Evolutionary conservation across 2,329 filamentous ascomycete genomes (phyloP).

Genomic region (Fusarium compactum): DNA sequence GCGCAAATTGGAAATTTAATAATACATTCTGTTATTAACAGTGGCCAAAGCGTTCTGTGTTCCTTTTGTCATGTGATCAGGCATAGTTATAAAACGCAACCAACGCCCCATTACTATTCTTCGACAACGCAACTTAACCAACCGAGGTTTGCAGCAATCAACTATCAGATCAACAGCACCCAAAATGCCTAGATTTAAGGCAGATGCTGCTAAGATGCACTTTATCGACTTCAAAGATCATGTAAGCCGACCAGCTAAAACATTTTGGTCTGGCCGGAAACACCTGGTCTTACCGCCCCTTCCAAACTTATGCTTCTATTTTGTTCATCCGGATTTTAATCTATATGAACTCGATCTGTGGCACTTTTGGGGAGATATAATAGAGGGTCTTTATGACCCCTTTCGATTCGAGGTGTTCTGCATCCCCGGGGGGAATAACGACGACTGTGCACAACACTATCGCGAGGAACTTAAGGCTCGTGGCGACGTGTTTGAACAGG

Average conservation of each 20-base stretch:
- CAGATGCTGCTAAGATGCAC: background rate
- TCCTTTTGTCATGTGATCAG: too few relatives aligned
- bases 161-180: too few relatives aligned
- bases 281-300: background rate
- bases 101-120: too few relatives aligned
- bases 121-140: too few relatives aligned
- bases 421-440: background rate
- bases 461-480: background rate
- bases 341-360: background rate
- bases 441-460: conserved; percentile 1
- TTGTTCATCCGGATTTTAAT: background rate
- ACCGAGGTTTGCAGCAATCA: too few relatives aligned
- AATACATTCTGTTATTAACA: too few relatives aligned
- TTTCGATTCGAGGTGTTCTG: background rate
- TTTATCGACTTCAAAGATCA: background rate
- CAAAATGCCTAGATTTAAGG: background rate
- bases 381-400: background rate
- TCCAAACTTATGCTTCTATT: background rate
- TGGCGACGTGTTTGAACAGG: background rate
- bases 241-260: background rate
- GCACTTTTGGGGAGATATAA: background rate
- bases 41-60: too few relatives aligned
- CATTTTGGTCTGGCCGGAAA: rapidly evolving
- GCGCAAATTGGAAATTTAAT: too few relatives aligned
- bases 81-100: too few relatives aligned